Evolutionary conservation across 768 basidiomycete genomes (phyloP), one percentile per base, ranked within the genome.

Genomic region (Botryobasidium botryosum): DNA sequence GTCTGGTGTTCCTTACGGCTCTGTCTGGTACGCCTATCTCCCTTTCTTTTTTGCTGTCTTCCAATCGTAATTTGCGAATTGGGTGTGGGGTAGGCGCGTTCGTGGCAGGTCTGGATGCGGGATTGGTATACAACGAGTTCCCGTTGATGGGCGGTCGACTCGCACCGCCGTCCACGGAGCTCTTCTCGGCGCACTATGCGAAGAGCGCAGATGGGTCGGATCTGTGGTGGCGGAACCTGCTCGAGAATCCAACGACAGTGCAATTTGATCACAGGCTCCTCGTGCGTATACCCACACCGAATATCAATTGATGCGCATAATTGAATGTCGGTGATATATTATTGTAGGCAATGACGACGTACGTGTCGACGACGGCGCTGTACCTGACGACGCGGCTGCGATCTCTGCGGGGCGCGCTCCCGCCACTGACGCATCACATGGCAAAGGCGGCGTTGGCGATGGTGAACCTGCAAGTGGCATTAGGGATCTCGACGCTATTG

Each of bases 121-220:
- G 94, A 12, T 62, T 99, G 44, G 59, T 90, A n/a, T 97, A 97
- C 64, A 99, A 99, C 57, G 92, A 97, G 57, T 99, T 94, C 64
- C 94, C 94, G 0, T 62, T 80, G 4, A 99, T 99, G 92, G 92
- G 87, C 29, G 90, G 82, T 5, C 70, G 76, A 13, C 60, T 96
- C 13, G 71, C 74, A 3, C 94, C 94, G 3, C 88, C 90, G 0
- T 49, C 65, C 5, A 72, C 78, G 29, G 94, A 97, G 59, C 70
- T 99, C 21, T 74, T 91, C 57, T 76, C 83, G 23, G 56, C 69
- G 1, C 64, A 67, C 5, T 97, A 94, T 59, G 74, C 87, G 5
- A 75, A 77, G 59, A 71, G 60, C 25, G 53, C 63, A 0, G 79
- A 84, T 57, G 66, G 71, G 50, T 74, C 73, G 1, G 88, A 94